phyloP scores from a whole-genome alignment of 208 protist species.

The Crithidia bombi region DNA sequence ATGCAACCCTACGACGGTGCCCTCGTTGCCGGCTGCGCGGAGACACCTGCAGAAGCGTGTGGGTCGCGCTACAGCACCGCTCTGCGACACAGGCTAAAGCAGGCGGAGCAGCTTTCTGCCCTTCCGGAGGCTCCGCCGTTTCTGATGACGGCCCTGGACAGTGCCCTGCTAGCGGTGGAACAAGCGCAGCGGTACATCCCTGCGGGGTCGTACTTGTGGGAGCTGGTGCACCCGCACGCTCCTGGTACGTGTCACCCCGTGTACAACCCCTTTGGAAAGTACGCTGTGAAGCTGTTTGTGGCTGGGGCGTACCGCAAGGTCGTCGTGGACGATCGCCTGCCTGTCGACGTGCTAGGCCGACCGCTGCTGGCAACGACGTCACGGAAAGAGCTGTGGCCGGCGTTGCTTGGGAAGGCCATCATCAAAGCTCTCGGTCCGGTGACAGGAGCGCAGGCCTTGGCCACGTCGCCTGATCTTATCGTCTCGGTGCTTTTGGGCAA shows the following conservation, averaged over 20 bases:
- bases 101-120: conserved; percentile 68
- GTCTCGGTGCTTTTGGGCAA: conserved; percentile 70
- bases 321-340: conserved; percentile 85
- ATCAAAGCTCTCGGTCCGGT: conserved; percentile 59
- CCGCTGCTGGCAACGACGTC: conserved; percentile 77
- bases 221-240: conserved; percentile 88
- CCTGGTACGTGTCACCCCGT: conserved; percentile 83
- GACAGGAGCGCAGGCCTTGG: conserved; percentile 40
- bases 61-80: conserved; percentile 83
- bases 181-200: conserved; percentile 57
- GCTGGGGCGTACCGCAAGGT: conserved; percentile 86
- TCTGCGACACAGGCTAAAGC: conserved; percentile 74
- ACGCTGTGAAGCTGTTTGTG: conserved; percentile 90
- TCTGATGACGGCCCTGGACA: conserved; percentile 92
- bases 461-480: conserved; percentile 60
- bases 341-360: conserved; percentile 80
- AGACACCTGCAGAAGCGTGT: conserved; percentile 71
- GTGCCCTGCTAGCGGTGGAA: conserved; percentile 69
- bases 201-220: conserved; percentile 82
- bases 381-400: conserved; percentile 87
- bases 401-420: conserved; percentile 85
- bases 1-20: conserved; percentile 81
- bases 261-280: conserved; percentile 93
- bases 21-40: conserved; percentile 60
- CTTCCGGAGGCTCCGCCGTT: conserved; percentile 75